phyloP scores from a whole-genome alignment of 352 stramenopile genomes.

The Pythium insidiosum region DNA sequence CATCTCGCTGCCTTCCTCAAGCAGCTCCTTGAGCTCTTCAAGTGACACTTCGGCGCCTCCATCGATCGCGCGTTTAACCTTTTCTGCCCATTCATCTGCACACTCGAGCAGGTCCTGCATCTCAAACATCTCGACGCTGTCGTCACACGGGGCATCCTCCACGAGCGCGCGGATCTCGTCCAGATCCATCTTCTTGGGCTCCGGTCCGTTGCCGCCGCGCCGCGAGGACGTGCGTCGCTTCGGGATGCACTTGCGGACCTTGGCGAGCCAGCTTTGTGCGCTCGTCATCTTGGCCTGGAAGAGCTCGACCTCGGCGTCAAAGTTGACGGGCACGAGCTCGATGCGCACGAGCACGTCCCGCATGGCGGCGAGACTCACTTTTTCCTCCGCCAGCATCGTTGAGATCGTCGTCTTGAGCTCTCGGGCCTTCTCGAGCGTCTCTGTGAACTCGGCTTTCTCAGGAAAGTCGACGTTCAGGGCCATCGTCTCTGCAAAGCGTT shows the following conservation, averaged over 20 bases:
- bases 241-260: constrained; percentile 81
- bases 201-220: constrained; percentile 26
- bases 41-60: constrained; percentile 57
- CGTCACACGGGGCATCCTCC: constrained; percentile 80
- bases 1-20: constrained; percentile 77
- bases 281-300: constrained; percentile 84
- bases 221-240: constrained; percentile 66
- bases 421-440: constrained; percentile 52
- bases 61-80: constrained; percentile 75
- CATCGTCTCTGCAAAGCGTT: constrained; percentile 32
- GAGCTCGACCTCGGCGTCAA: constrained; percentile 63
- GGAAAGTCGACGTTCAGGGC: constrained; percentile 47
- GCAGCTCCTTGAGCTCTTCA: constrained; percentile 62
- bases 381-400: constrained; percentile 64
- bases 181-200: constrained; percentile 79
- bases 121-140: constrained; percentile 82
- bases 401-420: constrained; percentile 54
- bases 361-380: constrained; percentile 77
- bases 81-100: constrained; percentile 75
- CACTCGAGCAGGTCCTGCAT: constrained; percentile 87
- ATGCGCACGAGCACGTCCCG: constrained; percentile 74
- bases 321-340: constrained; percentile 82
- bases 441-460: constrained; percentile 37
- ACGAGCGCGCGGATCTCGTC: constrained; percentile 73
- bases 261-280: constrained; percentile 79